Percentiles rank a stretch among this genome's conserved stretches.
Conservation (phyloP, 768 basidiomycete species). For the Chlorophyllum brunneum region DNA sequence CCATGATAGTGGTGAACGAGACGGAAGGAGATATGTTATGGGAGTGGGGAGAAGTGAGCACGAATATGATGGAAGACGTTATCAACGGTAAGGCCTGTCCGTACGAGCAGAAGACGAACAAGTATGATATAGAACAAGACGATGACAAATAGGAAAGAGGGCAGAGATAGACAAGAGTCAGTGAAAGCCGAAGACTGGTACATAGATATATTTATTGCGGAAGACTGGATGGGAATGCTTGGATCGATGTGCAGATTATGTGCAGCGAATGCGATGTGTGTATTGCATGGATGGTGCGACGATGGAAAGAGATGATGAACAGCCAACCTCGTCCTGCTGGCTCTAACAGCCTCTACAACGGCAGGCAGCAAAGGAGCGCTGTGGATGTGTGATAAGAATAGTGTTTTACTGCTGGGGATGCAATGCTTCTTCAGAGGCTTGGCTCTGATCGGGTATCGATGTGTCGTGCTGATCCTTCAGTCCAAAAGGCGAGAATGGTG, state of each 20-base stretch:
- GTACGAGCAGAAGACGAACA: slow-evolving; percentile 1
- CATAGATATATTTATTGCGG: slow-evolving; percentile 19
- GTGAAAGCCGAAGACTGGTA: slow-evolving; percentile 15
- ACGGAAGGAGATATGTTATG: slow-evolving; percentile 3
- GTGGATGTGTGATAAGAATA: slow-evolving; percentile 29
- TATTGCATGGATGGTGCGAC: slow-evolving; percentile 19
- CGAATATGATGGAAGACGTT: slow-evolving; percentile 2
- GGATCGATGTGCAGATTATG: slow-evolving; percentile 12
- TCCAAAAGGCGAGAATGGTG: slow-evolving; percentile 36
- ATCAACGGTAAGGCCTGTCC: slow-evolving; percentile 5
- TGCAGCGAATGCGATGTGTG: slow-evolving; percentile 15
- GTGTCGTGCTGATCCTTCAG: slow-evolving; percentile 26
- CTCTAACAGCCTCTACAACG: slow-evolving; percentile 45
- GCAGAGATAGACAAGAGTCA: slow-evolving; percentile 19
- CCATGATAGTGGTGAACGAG: slow-evolving; percentile 11
- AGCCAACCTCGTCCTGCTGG: slow-evolving; percentile 28
- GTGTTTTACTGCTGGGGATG: slow-evolving; percentile 28
- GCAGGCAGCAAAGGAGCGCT: slow-evolving; percentile 18
- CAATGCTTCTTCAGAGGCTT: slow-evolving; percentile 28
- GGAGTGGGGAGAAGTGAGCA: slow-evolving; percentile 10
- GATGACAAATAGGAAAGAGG: slow-evolving; percentile 9
- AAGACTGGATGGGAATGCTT: slow-evolving; percentile 14
- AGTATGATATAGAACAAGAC: slow-evolving; percentile 7
- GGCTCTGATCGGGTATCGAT: slow-evolving; percentile 34
- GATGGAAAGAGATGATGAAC: slow-evolving; percentile 18